Evolutionary conservation across 1,139 yeast species (phyloP).

Genomic region (Arxiozyma telluris): DNA sequence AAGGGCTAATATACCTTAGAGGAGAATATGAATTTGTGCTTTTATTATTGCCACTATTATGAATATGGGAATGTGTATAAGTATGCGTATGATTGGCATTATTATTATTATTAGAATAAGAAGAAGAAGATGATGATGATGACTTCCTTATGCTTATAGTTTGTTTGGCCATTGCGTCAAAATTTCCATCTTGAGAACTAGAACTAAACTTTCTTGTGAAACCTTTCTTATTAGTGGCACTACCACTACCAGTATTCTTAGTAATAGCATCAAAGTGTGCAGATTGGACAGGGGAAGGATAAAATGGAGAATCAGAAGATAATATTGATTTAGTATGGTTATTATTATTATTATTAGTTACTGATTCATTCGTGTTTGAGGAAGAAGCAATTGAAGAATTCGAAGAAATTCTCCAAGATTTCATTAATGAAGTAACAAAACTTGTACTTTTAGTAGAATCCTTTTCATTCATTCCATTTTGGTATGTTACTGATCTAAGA

Average conservation of each 20-base stretch:
- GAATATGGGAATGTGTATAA: too few relatives aligned
- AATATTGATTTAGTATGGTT: conserved; percentile 1
- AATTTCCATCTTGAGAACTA: conserved; percentile 17
- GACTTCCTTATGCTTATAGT: conserved; percentile 11
- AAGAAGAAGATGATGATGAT: conserved; percentile 6
- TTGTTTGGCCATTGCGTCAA: conserved; percentile 24
- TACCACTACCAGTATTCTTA: neutral
- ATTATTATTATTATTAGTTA: neutral
- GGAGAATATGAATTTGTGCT: conserved; percentile 18
- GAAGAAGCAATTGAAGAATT: neutral
- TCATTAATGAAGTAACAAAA: conserved; percentile 23
- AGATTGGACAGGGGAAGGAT: conserved; percentile 4
- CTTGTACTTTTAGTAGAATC: conserved; percentile 10
- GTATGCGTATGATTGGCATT: too few relatives aligned
- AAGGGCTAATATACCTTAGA: conserved; percentile 19
- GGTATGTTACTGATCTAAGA: conserved; percentile 12
- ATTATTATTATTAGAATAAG: too few relatives aligned
- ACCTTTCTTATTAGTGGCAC: neutral
- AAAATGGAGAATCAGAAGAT: conserved; percentile 7
- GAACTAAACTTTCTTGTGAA: conserved; percentile 4
- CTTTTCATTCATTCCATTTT: conserved; percentile 17
- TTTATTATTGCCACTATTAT: neutral
- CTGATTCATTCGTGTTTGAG: neutral
- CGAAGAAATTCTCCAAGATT: conserved; percentile 25
- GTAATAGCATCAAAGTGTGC: neutral